phyloP scores from a whole-genome alignment of 331 rosid genomes.

The Dryas integrifolia region DNA sequence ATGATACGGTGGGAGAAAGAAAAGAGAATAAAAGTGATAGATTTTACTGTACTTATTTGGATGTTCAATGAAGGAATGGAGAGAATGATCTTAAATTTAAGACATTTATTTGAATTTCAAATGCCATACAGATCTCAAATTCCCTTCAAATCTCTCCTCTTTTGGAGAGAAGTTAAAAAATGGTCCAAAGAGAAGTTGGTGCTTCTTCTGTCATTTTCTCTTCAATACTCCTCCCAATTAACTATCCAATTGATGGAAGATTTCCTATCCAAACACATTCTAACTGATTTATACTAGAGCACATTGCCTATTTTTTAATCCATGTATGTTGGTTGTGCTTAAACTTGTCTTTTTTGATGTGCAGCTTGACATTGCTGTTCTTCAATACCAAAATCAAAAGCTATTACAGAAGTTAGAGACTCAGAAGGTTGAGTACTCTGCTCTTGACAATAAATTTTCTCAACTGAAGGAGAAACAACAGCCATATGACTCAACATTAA shows the following conservation, averaged over 20 bases:
- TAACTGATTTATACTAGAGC: neutral
- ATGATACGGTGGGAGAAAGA: neutral
- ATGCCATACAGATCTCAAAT: neutral
- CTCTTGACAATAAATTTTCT: slow-evolving; percentile 57
- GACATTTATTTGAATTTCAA: neutral
- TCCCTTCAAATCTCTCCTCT: neutral
- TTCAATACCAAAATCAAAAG: slow-evolving; percentile 90
- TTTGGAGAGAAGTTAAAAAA: no score
- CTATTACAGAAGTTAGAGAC: slow-evolving; percentile 83
- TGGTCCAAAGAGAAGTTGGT: no score
- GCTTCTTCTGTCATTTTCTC: no score
- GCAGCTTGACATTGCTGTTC: slow-evolving; percentile 80
- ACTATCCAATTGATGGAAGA: no score
- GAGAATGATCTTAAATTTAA: neutral
- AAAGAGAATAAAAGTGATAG: neutral
- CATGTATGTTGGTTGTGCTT: slow-evolving; percentile 15
- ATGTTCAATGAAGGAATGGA: neutral
- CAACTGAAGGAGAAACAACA: slow-evolving; percentile 64
- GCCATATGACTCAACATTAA: slow-evolving; percentile 56
- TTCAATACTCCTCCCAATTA: neutral
- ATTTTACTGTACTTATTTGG: neutral
- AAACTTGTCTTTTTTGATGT: slow-evolving; percentile 30
- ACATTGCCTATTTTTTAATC: neutral
- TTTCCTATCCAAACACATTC: neutral
- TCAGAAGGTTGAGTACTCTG: slow-evolving; percentile 69